A percentile compares a stretch with the other conserved stretches of the same genome.
phyloP scores from a whole-genome alignment of 2,329 filamentous ascomycete genomes.

The Apiospora rasikravindrae region DNA sequence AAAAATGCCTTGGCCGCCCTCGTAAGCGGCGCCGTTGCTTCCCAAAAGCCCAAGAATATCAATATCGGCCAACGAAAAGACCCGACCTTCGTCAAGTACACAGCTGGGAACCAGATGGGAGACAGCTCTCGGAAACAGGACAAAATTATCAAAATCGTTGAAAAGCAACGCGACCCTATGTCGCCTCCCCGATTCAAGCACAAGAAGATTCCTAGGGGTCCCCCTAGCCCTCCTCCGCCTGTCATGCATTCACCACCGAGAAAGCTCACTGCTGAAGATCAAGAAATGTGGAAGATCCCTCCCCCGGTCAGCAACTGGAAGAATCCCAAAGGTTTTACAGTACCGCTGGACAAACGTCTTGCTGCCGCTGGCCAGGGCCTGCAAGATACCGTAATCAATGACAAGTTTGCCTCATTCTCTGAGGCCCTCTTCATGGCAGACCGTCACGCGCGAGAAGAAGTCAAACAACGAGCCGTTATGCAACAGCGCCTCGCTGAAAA shows the following conservation, averaged over 20 bases:
- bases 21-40: constrained; percentile 83
- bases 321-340: constrained; percentile 85
- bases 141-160: constrained; percentile 97
- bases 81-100: constrained; percentile 93
- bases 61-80: constrained; percentile 81
- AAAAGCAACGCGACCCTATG: constrained; percentile 91
- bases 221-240: constrained; percentile 73
- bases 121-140: constrained; percentile 85
- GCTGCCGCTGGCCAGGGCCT: constrained; percentile 91
- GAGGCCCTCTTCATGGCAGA: constrained; percentile 95
- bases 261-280: constrained; percentile 94
- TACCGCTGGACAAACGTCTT: constrained; percentile 92
- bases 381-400: constrained; percentile 95
- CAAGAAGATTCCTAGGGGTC: constrained; percentile 85
- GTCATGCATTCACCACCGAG: constrained; percentile 94
- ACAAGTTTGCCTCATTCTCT: constrained; percentile 96
- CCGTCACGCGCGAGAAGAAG: constrained; percentile 92
- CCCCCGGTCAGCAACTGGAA: constrained; percentile 52
- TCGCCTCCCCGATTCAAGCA: constrained; percentile 98
- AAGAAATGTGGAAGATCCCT: constrained; percentile 90
- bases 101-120: constrained; percentile 96
- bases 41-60: constrained; percentile 96
- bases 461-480: constrained; percentile 90
- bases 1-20: constrained; percentile 83
- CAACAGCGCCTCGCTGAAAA: constrained; percentile 96